A percentile compares a stretch with the other conserved stretches of the same genome.
phyloP scores from a whole-genome alignment of 225 moss, liverwort and hornwort species.

The Thuidium tamariscinum region DNA sequence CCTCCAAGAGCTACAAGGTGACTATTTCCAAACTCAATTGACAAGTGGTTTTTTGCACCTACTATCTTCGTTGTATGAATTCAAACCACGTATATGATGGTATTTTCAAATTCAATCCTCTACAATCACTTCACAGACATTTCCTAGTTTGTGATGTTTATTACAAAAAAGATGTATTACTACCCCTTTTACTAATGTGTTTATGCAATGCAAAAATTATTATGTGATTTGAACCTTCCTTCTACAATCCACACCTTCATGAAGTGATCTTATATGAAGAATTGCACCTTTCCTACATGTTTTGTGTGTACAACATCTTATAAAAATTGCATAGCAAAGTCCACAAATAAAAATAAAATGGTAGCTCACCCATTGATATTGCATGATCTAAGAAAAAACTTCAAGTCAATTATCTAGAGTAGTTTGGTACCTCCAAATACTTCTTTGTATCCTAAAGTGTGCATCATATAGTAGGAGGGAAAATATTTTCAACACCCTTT shows the following conservation, averaged over 20 bases:
- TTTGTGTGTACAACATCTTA: neutral
- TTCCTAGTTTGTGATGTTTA: no score
- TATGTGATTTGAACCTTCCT: no score
- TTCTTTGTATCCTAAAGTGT: fast-evolving
- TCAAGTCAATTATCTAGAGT: neutral
- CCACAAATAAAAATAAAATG: neutral
- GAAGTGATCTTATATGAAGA: fast-evolving
- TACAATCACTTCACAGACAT: no score
- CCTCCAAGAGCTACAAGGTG: no score
- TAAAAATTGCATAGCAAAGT: neutral
- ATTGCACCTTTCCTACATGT: neutral
- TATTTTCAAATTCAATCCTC: no score
- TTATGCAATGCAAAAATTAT: no score
- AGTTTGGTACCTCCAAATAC: neutral
- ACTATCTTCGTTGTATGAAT: no score
- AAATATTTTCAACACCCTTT: neutral
- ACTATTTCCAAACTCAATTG: no score
- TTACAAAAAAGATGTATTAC: no score
- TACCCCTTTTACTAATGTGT: no score
- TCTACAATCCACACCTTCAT: fast-evolving
- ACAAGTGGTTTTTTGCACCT: no score
- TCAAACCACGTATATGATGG: no score
- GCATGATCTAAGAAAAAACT: neutral
- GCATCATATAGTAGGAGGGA: fast-evolving
- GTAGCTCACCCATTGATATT: neutral